Evolutionary conservation across 2,329 filamentous ascomycete genomes (phyloP).

Genomic region (Coniochaeta sp.): DNA sequence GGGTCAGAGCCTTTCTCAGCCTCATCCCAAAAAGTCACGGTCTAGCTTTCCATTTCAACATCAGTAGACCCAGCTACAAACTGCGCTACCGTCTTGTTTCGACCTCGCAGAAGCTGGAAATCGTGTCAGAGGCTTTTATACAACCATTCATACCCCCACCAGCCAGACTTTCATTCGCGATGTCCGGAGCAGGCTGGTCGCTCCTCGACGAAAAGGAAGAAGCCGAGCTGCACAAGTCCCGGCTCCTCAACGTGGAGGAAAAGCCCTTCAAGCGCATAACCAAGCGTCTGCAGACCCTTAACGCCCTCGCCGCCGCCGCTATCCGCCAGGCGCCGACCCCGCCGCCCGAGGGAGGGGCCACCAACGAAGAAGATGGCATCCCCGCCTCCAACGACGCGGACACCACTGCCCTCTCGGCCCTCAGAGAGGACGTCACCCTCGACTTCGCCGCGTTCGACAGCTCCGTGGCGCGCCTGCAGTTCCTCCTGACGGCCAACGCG

Average conservation of each 20-base stretch:
- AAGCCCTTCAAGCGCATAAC: conserved; percentile 86
- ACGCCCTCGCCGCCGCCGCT: conserved; percentile 49
- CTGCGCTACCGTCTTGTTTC: not conserved
- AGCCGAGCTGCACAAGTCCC: conserved; percentile 78
- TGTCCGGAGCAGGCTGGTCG: conserved; percentile 35
- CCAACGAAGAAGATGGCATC: conserved; percentile 20
- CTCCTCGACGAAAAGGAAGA: conserved; percentile 70
- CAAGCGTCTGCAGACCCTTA: conserved; percentile 66
- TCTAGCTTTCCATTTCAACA: not conserved
- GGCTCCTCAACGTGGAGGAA: conserved; percentile 84
- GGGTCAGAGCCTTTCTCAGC: not conserved
- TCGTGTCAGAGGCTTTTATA: not conserved
- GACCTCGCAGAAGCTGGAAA: not conserved
- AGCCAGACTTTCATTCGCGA: not conserved
- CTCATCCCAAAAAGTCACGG: not conserved
- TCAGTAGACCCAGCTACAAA: not conserved
- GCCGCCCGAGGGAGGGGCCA: conserved; percentile 49
- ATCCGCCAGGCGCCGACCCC: conserved; percentile 55
- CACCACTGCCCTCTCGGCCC: conserved; percentile 51
- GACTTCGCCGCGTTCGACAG: conserved; percentile 87
- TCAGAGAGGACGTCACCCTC: conserved; percentile 76
- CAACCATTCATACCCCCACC: not conserved
- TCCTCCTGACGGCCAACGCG: conserved; percentile 75
- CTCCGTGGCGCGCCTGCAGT: conserved; percentile 80
- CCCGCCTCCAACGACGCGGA: conserved; percentile 19